Percentiles rank a stretch among this genome's conserved stretches.
Evolutionary conservation across 1,284 basidiomycete genomes (phyloP).

Genomic region (Leccinum pallidistipes): DNA sequence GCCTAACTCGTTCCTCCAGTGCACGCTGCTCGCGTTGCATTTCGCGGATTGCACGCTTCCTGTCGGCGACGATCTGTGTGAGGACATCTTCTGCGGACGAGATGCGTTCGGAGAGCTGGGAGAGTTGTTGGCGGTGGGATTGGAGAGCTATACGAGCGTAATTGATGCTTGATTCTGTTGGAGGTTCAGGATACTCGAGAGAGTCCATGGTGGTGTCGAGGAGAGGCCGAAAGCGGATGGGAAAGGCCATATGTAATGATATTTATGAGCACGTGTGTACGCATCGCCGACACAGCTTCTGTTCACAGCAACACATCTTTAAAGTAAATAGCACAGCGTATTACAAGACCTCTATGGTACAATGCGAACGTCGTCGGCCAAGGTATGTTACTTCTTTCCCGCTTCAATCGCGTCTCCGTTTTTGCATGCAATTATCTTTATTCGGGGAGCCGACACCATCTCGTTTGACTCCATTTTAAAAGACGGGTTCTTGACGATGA

Average conservation of each 20-base stretch:
- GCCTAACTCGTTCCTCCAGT: slow-evolving; percentile 49
- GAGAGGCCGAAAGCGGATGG: slow-evolving; percentile 22
- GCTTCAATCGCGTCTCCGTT: slow-evolving; percentile 82
- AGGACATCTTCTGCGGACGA: slow-evolving; percentile 51
- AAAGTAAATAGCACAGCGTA: neutral
- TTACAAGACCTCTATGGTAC: slow-evolving; percentile 31
- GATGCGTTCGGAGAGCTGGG: slow-evolving; percentile 41
- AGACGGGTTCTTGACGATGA: slow-evolving; percentile 87
- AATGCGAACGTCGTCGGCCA: slow-evolving; percentile 3
- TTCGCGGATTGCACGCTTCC: slow-evolving; percentile 49
- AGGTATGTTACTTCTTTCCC: slow-evolving; percentile 47
- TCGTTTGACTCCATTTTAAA: slow-evolving; percentile 96
- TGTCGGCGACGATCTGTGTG: slow-evolving; percentile 55
- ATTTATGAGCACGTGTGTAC: slow-evolving; percentile 27
- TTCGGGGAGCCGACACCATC: slow-evolving; percentile 71
- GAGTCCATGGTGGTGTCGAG: slow-evolving; percentile 18
- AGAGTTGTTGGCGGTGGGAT: slow-evolving; percentile 35
- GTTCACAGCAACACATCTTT: slow-evolving; percentile 1
- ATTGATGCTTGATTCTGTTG: slow-evolving; percentile 49
- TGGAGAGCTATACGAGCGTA: slow-evolving; percentile 47
- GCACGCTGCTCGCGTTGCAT: slow-evolving; percentile 48
- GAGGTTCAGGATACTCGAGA: slow-evolving; percentile 46
- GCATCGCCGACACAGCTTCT: slow-evolving; percentile 7
- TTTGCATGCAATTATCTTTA: slow-evolving; percentile 97
- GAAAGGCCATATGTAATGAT: slow-evolving; percentile 11